Conservation (phyloP, 176 grass and related monocot genomes). For the Elaeis guineensis region DNA sequence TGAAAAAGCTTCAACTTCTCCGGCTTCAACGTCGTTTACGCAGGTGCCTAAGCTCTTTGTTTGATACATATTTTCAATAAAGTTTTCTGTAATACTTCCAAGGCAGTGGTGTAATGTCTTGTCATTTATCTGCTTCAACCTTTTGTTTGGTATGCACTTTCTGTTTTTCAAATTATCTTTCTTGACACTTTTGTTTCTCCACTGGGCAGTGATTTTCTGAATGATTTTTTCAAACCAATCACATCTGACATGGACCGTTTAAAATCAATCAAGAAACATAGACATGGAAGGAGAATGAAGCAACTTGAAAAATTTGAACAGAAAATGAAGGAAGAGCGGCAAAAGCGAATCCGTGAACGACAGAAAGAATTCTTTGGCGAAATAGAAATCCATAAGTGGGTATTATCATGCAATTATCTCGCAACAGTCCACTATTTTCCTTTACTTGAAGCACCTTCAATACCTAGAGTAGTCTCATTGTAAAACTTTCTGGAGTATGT, state of each 20-base stretch:
- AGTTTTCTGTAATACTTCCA: too few relatives aligned
- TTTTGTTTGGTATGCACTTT: background rate
- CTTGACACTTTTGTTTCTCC: slow-evolving; percentile 18
- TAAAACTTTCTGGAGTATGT: too few relatives aligned
- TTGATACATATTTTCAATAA: background rate
- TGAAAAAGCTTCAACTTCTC: slow-evolving; percentile 99
- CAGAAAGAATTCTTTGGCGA: slow-evolving; percentile 98
- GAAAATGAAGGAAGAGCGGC: slow-evolving; percentile 99
- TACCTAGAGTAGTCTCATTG: too few relatives aligned
- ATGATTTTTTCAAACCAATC: slow-evolving; percentile 89
- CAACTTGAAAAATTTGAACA: slow-evolving; percentile 99
- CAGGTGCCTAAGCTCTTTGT: slow-evolving; percentile 31
- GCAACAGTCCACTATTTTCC: too few relatives aligned
- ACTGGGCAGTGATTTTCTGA: slow-evolving; percentile 81
- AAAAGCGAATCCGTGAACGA: slow-evolving; percentile 90
- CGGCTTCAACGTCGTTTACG: slow-evolving; percentile 71
- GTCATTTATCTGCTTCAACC: background rate
- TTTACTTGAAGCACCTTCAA: too few relatives aligned
- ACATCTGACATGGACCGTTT: slow-evolving; percentile 66
- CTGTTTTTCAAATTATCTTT: slow-evolving; percentile 13
- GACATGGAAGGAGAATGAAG: slow-evolving; percentile 86
- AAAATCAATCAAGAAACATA: slow-evolving; percentile 80
- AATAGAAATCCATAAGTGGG: slow-evolving; percentile 86
- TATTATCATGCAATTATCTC: background rate
- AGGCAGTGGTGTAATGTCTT: too few relatives aligned